These are phyloP conservation scores for Cymbopogon citratus DNA, from an alignment of 176 grass and related monocot genomes.

Conservation along the genomic window DNA sequence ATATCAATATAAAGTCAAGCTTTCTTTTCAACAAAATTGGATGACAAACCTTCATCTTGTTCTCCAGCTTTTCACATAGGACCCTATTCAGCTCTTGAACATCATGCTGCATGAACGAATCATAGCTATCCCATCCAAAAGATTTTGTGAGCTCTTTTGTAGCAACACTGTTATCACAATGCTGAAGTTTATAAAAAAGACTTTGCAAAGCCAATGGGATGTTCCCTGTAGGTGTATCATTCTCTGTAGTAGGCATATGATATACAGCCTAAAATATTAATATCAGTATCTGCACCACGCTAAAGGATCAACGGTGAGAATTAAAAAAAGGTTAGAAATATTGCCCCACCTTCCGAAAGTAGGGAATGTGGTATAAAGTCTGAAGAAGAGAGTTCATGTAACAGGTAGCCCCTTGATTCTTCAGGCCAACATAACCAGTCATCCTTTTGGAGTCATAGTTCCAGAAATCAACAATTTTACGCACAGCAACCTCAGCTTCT, in stretches of 20 bases:
- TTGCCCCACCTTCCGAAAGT: conserved; percentile 56
- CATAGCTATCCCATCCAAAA: conserved; percentile 78
- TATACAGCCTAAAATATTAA: conserved; percentile 70
- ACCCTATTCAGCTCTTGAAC: conserved; percentile 80
- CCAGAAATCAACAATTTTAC: conserved; percentile 50
- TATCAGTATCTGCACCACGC: conserved; percentile 24
- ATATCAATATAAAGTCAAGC: neutral
- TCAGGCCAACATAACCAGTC: conserved; percentile 82
- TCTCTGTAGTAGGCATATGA: conserved; percentile 69
- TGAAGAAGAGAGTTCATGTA: conserved; percentile 92
- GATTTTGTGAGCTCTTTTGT: conserved; percentile 85
- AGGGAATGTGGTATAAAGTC: conserved; percentile 70
- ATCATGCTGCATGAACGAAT: conserved; percentile 87
- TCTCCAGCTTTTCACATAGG: conserved; percentile 78
- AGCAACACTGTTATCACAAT: conserved; percentile 63
- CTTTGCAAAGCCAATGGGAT: conserved; percentile 75
- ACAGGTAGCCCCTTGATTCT: conserved; percentile 88
- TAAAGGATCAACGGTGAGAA: neutral
- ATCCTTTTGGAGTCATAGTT: conserved; percentile 77
- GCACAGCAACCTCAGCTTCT: conserved; percentile 73
- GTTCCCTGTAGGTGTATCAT: conserved; percentile 69
- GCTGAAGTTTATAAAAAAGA: conserved; percentile 87
- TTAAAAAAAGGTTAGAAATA: conserved; percentile 16
- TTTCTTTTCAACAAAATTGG: conserved; percentile 7
- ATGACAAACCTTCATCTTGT: conserved; percentile 79